A percentile compares a stretch with the other conserved stretches of the same genome.
Conservation (phyloP, 2,329 filamentous ascomycete genomes). For the Leptodontidium sp. region DNA sequence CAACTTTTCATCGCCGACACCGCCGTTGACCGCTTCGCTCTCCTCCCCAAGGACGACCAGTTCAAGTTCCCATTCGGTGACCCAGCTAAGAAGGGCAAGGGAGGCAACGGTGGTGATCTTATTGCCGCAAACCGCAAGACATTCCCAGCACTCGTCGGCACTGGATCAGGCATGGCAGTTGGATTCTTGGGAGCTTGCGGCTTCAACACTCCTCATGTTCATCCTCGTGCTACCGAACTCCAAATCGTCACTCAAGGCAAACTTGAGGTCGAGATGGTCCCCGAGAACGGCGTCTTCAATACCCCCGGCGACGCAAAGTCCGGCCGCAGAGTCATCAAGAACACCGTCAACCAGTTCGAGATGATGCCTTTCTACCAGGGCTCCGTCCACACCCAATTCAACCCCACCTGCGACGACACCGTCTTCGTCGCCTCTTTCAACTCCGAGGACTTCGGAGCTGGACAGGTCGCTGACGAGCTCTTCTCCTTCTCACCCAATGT, state of each 20-base stretch:
- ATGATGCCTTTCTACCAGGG: conserved; percentile 64
- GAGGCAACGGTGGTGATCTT: conserved; percentile 57
- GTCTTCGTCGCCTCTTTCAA: conserved; percentile 60
- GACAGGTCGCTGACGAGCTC: conserved; percentile 58
- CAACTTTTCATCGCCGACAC: conserved; percentile 47
- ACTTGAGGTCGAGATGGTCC: conserved; percentile 60
- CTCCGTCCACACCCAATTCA: conserved; percentile 63
- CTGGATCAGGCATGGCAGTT: conserved; percentile 59
- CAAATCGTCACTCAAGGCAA: conserved; percentile 59
- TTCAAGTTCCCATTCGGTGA: conserved; percentile 59
- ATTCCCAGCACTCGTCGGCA: conserved; percentile 64
- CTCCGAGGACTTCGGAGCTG: conserved; percentile 60
- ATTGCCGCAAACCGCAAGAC: conserved; percentile 62
- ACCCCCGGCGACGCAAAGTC: conserved; percentile 44
- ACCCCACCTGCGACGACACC: conserved; percentile 60
- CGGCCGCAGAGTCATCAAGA: conserved; percentile 51
- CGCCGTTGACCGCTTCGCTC: conserved; percentile 53
- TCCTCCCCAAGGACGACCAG: conserved; percentile 54
- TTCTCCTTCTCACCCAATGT: conserved; percentile 57
- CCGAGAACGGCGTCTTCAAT: conserved; percentile 58
- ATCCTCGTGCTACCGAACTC: conserved; percentile 62
- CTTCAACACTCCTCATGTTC: conserved; percentile 65
- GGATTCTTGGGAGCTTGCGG: conserved; percentile 61
- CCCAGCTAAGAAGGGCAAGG: conserved; percentile 42
- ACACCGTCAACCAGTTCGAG: conserved; percentile 53